These are phyloP conservation scores for Aspergillus sp. DNA, from an alignment of 2,329 filamentous ascomycete genomes.

Conservation along the genomic window DNA sequence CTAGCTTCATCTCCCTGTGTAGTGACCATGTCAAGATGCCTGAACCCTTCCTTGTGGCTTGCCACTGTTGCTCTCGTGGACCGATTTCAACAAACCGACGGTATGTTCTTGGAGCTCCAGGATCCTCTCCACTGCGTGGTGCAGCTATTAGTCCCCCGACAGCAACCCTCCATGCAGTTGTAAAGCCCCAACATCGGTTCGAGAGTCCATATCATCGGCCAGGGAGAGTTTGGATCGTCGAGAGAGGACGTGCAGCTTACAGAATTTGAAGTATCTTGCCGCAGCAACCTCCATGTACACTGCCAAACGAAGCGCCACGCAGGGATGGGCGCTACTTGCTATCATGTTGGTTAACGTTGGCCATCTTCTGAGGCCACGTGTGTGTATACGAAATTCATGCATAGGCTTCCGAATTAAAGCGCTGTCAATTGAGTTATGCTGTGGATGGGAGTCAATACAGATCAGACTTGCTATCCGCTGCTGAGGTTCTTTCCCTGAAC, in stretches of 20 bases:
- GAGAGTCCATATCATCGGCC: not conserved
- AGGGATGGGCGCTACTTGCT: slow-evolving; percentile 3
- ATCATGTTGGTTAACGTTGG: slow-evolving; percentile 10
- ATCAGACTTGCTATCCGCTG: not conserved
- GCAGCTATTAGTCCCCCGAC: not conserved
- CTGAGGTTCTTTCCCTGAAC: not conserved
- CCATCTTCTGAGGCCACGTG: slow-evolving; percentile 17
- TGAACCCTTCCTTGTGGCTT: not conserved
- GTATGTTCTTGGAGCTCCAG: not conserved
- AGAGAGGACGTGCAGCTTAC: not conserved
- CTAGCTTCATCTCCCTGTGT: not conserved
- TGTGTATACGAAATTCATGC: not conserved
- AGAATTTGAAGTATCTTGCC: not conserved
- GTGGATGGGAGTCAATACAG: not conserved
- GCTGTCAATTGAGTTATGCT: too few species aligned
- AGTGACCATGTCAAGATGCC: not conserved
- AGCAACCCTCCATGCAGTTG: not conserved
- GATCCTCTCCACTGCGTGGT: not conserved
- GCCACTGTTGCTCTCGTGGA: not conserved
- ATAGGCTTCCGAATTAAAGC: not conserved
- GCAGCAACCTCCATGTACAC: not conserved
- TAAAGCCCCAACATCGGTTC: not conserved
- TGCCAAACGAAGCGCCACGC: slow-evolving; percentile 6
- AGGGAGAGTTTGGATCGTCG: not conserved
- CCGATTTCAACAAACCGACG: not conserved